A percentile compares a stretch with the other conserved stretches of the same genome.
These are phyloP conservation scores for Colletotrichum magnum DNA, from an alignment of 2,329 filamentous ascomycete genomes.

Conservation along the genomic window DNA sequence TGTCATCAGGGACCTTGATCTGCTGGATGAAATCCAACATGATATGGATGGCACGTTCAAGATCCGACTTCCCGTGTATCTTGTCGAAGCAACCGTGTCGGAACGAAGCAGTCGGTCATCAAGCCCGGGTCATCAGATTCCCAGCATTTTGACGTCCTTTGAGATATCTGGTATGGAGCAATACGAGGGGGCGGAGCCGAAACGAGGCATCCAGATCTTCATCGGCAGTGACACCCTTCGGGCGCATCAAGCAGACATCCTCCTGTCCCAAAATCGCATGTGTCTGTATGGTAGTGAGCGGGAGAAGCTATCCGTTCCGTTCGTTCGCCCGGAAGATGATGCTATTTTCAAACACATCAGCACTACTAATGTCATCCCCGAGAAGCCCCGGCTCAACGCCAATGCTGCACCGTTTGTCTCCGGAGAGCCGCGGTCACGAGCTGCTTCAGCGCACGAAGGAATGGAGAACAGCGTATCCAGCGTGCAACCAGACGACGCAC, in stretches of 20 bases:
- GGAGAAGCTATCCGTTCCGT: constrained; percentile 89
- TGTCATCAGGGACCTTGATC: constrained; percentile 80
- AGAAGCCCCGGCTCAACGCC: constrained; percentile 72
- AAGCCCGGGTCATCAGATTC: constrained; percentile 83
- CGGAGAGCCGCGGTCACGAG: constrained; percentile 50
- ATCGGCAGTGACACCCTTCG: constrained; percentile 91
- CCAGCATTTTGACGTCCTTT: constrained; percentile 85
- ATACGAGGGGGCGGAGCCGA: constrained; percentile 62
- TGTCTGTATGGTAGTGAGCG: constrained; percentile 88
- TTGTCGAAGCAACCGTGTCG: constrained; percentile 89
- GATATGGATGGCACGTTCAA: constrained; percentile 76
- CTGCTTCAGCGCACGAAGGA: constrained; percentile 39
- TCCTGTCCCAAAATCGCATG: constrained; percentile 93
- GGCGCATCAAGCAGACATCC: constrained; percentile 87
- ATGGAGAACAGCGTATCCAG: constrained; percentile 44
- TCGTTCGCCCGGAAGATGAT: constrained; percentile 93
- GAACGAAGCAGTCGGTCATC: constrained; percentile 80
- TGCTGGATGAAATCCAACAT: constrained; percentile 76
- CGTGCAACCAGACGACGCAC: constrained; percentile 47
- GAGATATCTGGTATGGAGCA: constrained; percentile 75
- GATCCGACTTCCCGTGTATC: constrained; percentile 85
- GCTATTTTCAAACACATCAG: constrained; percentile 82
- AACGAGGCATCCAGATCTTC: constrained; percentile 84
- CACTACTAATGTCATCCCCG: constrained; percentile 70
- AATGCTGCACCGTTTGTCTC: constrained; percentile 59